Evolutionary conservation across 306 rosid genomes (phyloP).

Genomic region (Bauhinia variegata): DNA sequence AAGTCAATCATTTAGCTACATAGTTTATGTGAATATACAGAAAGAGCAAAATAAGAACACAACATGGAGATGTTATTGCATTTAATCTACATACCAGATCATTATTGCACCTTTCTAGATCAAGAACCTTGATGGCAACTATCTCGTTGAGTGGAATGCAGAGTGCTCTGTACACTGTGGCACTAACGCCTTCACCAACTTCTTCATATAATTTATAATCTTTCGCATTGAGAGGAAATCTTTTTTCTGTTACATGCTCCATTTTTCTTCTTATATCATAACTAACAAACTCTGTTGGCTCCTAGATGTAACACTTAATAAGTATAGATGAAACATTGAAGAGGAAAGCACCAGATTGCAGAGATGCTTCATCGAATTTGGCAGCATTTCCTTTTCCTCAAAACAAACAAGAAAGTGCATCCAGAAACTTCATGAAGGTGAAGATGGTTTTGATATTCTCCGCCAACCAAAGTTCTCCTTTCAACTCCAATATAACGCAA

Average conservation of each 20-base stretch:
- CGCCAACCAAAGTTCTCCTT: conserved; percentile 27
- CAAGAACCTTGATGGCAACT: conserved; percentile 97
- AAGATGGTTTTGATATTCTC: conserved; percentile 20
- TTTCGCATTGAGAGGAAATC: conserved; percentile 73
- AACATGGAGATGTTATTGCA: conserved; percentile 13
- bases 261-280: conserved; percentile 63
- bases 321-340: conserved; percentile 29
- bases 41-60: conserved; percentile 27
- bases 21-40: background rate
- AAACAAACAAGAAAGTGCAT: conserved; percentile 35
- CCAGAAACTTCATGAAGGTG: conserved; percentile 43
- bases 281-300: conserved; percentile 38
- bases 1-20: background rate
- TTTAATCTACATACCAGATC: conserved; percentile 72
- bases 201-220: conserved; percentile 93
- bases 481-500: conserved; percentile 36
- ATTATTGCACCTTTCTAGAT: conserved; percentile 88
- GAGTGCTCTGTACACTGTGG: conserved; percentile 87
- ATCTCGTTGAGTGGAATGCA: conserved; percentile 83
- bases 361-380: conserved; percentile 42
- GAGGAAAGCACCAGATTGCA: conserved; percentile 43
- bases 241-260: conserved; percentile 64
- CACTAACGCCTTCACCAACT: conserved; percentile 99
- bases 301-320: conserved; percentile 36
- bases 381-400: conserved; percentile 51